These are phyloP conservation scores for Phytophthora podocarpi DNA, from an alignment of 352 stramenopile genomes.

Conservation along the genomic window DNA sequence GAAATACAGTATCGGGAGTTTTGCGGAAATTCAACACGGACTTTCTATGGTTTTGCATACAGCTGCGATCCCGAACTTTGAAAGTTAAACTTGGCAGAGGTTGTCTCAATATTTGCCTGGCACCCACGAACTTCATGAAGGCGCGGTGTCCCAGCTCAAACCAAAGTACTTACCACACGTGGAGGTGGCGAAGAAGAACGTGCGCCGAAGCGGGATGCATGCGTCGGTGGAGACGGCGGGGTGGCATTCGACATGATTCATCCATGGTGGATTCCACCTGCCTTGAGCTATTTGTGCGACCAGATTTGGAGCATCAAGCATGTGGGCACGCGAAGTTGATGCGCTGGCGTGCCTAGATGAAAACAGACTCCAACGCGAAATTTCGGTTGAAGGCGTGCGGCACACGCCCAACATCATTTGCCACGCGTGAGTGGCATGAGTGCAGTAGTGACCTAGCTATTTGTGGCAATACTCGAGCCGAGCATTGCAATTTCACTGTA, in stretches of 20 bases:
- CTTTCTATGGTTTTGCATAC: conserved; percentile 2
- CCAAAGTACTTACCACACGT: not conserved
- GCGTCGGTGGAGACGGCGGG: too few species aligned
- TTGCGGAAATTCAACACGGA: conserved; percentile 12
- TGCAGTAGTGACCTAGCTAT: conserved; percentile 1
- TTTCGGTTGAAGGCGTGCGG: too few species aligned
- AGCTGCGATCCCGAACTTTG: not conserved
- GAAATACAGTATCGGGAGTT: conserved; percentile 2
- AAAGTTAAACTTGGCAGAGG: not conserved
- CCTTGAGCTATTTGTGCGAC: not conserved
- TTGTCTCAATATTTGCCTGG: too few species aligned
- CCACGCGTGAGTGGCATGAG: not conserved
- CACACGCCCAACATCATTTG: not conserved
- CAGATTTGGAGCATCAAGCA: conserved; percentile 4
- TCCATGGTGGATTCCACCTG: too few species aligned
- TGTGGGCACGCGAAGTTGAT: not conserved
- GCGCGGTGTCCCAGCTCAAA: too few species aligned
- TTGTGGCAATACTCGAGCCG: not conserved
- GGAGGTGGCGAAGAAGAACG: not conserved
- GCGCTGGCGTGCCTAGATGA: conserved; percentile 1
- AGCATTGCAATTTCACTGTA: too few species aligned
- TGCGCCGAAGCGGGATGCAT: conserved; percentile 5
- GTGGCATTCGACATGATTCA: too few species aligned
- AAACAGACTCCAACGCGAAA: conserved; percentile 1
- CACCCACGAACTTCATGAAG: too few species aligned